These are phyloP conservation scores for Tarenaya hassleriana DNA, from an alignment of 345 rosid genomes.

Conservation along the genomic window DNA sequence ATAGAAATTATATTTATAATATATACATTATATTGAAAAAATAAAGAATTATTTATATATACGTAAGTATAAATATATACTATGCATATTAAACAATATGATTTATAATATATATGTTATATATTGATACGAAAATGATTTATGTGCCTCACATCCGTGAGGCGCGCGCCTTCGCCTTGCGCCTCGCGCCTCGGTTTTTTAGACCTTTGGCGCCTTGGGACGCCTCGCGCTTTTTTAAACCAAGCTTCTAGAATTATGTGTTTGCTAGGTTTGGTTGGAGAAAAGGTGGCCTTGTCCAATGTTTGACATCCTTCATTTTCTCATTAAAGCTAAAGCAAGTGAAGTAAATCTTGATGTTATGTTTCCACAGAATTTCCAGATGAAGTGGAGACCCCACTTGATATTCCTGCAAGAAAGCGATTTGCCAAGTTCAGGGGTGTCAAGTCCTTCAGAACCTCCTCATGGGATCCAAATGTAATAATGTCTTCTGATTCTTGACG, in stretches of 20 bases:
- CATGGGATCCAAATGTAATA: slow-evolving; percentile 89
- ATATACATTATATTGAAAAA: too few species aligned
- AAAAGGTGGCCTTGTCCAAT: slow-evolving; percentile 5
- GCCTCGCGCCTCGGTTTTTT: too few species aligned
- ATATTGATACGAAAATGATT: too few species aligned
- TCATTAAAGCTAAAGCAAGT: slow-evolving; percentile 6
- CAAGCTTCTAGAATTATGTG: background rate
- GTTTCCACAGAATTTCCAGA: slow-evolving; percentile 75
- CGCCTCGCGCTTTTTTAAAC: too few species aligned
- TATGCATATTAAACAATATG: too few species aligned
- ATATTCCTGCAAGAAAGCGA: slow-evolving; percentile 81
- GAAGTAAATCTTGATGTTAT: slow-evolving; percentile 1
- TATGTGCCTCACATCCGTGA: too few species aligned
- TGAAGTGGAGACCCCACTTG: slow-evolving; percentile 88
- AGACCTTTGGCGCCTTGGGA: too few species aligned
- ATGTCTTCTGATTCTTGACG: background rate
- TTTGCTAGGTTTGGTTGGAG: background rate
- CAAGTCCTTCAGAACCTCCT: slow-evolving; percentile 88
- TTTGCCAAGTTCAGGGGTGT: slow-evolving; percentile 89
- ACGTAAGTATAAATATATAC: too few species aligned
- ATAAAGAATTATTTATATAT: too few species aligned
- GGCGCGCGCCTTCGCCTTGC: too few species aligned
- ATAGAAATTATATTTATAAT: too few species aligned
- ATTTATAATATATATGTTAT: too few species aligned
- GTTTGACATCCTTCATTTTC: slow-evolving; percentile 7